Percentiles rank a stretch among this genome's conserved stretches.
These are phyloP conservation scores for Phellopilus nigrolimitatus DNA, from an alignment of 1,284 basidiomycete genomes.

Conservation along the genomic window DNA sequence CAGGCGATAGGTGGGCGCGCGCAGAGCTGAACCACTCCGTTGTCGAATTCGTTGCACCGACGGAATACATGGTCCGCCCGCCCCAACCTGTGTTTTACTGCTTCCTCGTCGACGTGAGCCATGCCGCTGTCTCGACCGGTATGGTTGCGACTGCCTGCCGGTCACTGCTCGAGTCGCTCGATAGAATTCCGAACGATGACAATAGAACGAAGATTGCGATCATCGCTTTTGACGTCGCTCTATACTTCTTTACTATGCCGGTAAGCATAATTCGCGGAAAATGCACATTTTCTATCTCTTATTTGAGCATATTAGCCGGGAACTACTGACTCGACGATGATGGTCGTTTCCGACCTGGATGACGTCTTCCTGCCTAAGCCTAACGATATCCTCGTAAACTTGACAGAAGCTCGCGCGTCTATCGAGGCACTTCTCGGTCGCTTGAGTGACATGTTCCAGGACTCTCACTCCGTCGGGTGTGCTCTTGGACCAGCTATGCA, in stretches of 20 bases:
- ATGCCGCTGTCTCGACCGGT: conserved; percentile 85
- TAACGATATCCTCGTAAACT: conserved; percentile 90
- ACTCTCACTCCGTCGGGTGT: conserved; percentile 86
- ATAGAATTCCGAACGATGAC: conserved; percentile 94
- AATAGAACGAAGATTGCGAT: conserved; percentile 90
- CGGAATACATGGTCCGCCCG: conserved; percentile 99
- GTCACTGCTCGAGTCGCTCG: conserved; percentile 92
- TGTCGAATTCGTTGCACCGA: conserved; percentile 96
- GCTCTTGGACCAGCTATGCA: conserved; percentile 96
- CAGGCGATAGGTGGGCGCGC: conserved; percentile 92
- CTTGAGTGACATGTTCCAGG: conserved; percentile 95
- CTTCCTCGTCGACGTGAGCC: conserved; percentile 96
- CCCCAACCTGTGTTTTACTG: conserved; percentile 97
- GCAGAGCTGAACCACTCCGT: conserved; percentile 91
- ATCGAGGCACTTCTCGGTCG: conserved; percentile 81
- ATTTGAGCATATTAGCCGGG: conserved; percentile 56
- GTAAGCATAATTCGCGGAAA: conserved; percentile 36
- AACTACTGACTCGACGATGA: conserved; percentile 84
- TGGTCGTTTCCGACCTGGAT: conserved; percentile 95
- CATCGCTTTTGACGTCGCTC: conserved; percentile 86
- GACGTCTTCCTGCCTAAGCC: conserved; percentile 98
- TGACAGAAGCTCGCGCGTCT: conserved; percentile 79
- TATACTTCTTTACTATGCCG: conserved; percentile 96
- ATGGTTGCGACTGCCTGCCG: conserved; percentile 98
- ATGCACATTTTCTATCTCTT: conserved; percentile 7